Conservation (phyloP, 805 yeast species). For the Priceomyces medius region DNA sequence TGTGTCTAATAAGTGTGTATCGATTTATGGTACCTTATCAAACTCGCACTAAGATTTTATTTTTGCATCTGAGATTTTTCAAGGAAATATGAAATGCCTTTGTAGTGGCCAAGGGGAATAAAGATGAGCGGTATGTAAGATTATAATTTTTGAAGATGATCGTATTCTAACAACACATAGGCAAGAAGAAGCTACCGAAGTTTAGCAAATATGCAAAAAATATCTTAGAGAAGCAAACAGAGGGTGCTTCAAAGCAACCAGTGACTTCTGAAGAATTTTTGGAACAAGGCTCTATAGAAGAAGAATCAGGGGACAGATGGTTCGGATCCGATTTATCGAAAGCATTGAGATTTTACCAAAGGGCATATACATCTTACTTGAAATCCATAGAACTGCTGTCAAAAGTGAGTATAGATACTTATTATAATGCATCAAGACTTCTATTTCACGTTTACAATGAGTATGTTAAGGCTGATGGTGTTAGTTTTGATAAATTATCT, state of each 20-base stretch:
- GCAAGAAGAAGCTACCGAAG: constrained; percentile 5
- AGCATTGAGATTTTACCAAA: constrained; percentile 61
- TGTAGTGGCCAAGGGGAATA: no score
- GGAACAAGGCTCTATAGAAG: constrained; percentile 58
- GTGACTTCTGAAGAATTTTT: constrained; percentile 51
- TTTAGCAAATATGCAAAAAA: constrained; percentile 1
- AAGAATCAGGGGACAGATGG: constrained; percentile 80
- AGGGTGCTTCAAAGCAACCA: constrained; percentile 19
- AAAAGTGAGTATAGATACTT: constrained; percentile 39
- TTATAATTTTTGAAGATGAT: not conserved
- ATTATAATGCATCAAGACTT: constrained; percentile 60
- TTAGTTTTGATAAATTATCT: constrained; percentile 28
- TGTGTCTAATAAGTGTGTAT: no score
- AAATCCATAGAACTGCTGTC: constrained; percentile 28
- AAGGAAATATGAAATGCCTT: not conserved
- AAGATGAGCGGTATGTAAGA: constrained; percentile 1
- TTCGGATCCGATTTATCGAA: constrained; percentile 62
- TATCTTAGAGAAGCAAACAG: constrained; percentile 5
- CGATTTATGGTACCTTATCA: no score
- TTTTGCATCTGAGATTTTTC: not conserved
- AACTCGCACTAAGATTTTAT: no score
- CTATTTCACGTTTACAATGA: constrained; percentile 57
- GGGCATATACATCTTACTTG: constrained; percentile 48
- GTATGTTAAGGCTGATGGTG: constrained; percentile 48
- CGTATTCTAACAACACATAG: constrained; percentile 1